These are phyloP conservation scores for Globisporangium recalcitrans DNA, from an alignment of 352 stramenopile species.

Conservation along the genomic window DNA sequence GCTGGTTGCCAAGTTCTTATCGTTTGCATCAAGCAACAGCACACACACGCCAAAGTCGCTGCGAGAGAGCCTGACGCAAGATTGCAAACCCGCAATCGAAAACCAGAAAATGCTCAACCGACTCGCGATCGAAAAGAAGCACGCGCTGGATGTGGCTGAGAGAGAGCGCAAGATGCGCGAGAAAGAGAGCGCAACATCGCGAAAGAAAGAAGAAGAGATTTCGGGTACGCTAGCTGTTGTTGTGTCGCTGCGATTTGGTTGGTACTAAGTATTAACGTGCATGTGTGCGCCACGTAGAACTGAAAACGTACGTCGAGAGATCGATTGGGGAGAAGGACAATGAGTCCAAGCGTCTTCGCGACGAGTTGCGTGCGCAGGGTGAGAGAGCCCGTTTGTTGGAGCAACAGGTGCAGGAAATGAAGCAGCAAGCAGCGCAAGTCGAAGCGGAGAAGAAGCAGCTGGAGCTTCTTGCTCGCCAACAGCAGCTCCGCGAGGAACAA, in stretches of 20 bases:
- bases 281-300: slow-evolving; percentile 18
- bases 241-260: background rate
- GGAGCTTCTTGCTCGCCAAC: slow-evolving; percentile 29
- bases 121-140: slow-evolving; percentile 60
- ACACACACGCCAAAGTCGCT: slow-evolving; percentile 43
- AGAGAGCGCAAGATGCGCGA: slow-evolving; percentile 58
- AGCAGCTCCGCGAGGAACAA: slow-evolving; percentile 32
- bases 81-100: slow-evolving; percentile 53
- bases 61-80: slow-evolving; percentile 49
- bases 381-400: slow-evolving; percentile 49
- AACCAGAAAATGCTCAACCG: slow-evolving; percentile 74
- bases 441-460: slow-evolving; percentile 43
- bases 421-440: slow-evolving; percentile 28
- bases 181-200: slow-evolving; percentile 38
- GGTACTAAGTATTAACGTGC: background rate
- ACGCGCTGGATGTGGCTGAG: slow-evolving; percentile 49
- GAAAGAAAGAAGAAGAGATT: slow-evolving; percentile 64
- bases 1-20: slow-evolving; percentile 54
- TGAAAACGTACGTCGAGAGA: slow-evolving; percentile 59
- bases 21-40: slow-evolving; percentile 33
- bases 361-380: slow-evolving; percentile 56
- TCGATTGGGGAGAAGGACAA: slow-evolving; percentile 58
- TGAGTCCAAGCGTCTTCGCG: slow-evolving; percentile 62
- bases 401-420: slow-evolving; percentile 54
- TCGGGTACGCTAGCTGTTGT: slow-evolving; percentile 21